phyloP scores from a whole-genome alignment of 2,329 filamentous ascomycete genomes.

The Orbilia quercus region DNA sequence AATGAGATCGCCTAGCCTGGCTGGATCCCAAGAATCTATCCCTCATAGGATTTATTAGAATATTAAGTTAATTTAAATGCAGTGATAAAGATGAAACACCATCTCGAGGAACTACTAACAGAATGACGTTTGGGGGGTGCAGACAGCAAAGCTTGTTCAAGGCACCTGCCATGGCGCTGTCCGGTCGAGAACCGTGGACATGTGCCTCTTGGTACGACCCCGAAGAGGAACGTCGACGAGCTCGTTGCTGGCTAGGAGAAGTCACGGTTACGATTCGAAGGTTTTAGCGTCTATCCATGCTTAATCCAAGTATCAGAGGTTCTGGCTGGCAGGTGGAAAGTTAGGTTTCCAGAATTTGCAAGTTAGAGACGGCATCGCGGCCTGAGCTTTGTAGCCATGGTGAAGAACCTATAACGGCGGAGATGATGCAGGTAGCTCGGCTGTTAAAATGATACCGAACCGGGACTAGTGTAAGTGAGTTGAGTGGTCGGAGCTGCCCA shows the following conservation, averaged over 20 bases:
- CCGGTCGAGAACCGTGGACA: conserved; percentile 37
- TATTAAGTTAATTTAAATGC: no score
- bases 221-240: conserved; percentile 46
- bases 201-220: conserved; percentile 32
- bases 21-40: not conserved
- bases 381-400: not conserved
- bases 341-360: no score
- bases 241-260: not conserved
- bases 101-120: not conserved
- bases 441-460: conserved; percentile 19
- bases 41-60: not conserved
- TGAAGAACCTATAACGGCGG: conserved; percentile 6
- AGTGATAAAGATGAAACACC: no score
- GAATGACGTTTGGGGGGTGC: not conserved
- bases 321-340: conserved; percentile 8
- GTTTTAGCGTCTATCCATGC: conserved; percentile 39
- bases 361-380: not conserved
- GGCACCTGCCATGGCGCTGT: conserved; percentile 22
- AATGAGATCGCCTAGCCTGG: conserved; percentile 9
- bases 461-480: conserved; percentile 20
- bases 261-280: conserved; percentile 13
- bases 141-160: conserved; percentile 33
- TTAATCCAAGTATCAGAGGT: conserved; percentile 49
- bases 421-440: no score
- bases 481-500: no score